Evolutionary conservation across 352 stramenopile species (phyloP).

Genomic region (Chrysophaeum taylorii): DNA sequence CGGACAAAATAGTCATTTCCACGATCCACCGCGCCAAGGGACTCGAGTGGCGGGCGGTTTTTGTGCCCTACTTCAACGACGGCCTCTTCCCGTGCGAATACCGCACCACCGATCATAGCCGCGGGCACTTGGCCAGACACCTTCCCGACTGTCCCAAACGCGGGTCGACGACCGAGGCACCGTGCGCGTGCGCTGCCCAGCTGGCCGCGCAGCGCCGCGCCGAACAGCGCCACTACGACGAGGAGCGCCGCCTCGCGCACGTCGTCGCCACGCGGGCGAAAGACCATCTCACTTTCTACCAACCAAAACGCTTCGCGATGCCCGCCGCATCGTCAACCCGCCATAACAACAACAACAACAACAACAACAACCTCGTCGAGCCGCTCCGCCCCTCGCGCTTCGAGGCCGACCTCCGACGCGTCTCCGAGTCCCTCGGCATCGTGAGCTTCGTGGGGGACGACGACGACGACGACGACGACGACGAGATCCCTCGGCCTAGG

Average conservation of each 20-base stretch:
- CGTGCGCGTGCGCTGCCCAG: background rate
- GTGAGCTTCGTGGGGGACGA: no score
- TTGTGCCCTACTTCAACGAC: conserved; percentile 31
- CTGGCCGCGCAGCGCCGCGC: background rate
- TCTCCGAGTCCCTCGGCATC: no score
- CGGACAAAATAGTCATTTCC: conserved; percentile 16
- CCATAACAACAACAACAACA: no score
- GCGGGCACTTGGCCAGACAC: background rate
- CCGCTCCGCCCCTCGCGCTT: no score
- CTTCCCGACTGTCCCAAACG: background rate
- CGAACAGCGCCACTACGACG: conserved; percentile 27
- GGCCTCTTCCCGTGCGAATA: conserved; percentile 18
- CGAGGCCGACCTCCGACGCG: no score
- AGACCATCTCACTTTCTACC: conserved; percentile 23
- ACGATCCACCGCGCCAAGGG: conserved; percentile 31
- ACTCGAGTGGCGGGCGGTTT: conserved; percentile 29
- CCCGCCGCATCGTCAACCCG: no score
- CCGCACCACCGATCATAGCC: background rate
- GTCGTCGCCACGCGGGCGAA: conserved; percentile 30
- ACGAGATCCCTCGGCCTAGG: no score
- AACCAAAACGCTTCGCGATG: no score
- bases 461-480: no score
- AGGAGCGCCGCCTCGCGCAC: conserved; percentile 30
- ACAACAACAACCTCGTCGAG: no score
- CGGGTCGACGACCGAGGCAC: background rate